These are phyloP conservation scores for Ophiosphaerella herpotricha DNA, from an alignment of 2,329 filamentous ascomycete genomes.

Conservation along the genomic window DNA sequence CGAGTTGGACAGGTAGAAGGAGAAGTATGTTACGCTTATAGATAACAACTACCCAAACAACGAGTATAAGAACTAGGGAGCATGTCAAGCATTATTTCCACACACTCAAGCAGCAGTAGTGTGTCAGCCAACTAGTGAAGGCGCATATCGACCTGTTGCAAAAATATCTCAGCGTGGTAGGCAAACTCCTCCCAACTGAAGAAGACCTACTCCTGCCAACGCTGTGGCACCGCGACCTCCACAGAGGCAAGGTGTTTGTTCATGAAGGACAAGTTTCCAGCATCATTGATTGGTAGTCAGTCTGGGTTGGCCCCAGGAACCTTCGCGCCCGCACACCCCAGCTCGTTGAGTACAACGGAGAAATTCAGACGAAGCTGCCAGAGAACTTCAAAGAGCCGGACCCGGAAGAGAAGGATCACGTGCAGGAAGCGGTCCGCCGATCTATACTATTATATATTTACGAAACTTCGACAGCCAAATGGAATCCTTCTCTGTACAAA, in stretches of 20 bases:
- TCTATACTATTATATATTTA: constrained; percentile 34
- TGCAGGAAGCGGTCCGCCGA: constrained; percentile 29
- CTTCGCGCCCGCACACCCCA: constrained; percentile 29
- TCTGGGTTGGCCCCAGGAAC: constrained; percentile 33
- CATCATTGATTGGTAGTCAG: constrained; percentile 52
- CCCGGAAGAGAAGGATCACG: constrained; percentile 30
- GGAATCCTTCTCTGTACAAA: constrained; percentile 30
- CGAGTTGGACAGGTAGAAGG: constrained; percentile 10
- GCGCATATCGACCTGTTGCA: constrained; percentile 40
- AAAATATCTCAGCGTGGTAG: constrained; percentile 37
- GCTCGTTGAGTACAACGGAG: constrained; percentile 35
- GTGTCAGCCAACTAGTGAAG: constrained; percentile 2
- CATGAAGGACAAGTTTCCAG: constrained; percentile 41
- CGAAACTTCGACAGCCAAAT: constrained; percentile 31
- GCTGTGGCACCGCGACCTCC: constrained; percentile 50
- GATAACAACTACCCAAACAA: constrained; percentile 12
- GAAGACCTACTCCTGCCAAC: constrained; percentile 26
- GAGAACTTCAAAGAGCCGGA: constrained; percentile 25
- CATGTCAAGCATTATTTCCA: constrained; percentile 18
- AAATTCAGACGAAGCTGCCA: constrained; percentile 32
- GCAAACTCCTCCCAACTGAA: constrained; percentile 32
- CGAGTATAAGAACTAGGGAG: constrained; percentile 14
- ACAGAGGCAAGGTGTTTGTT: constrained; percentile 48
- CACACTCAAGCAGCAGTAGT: constrained; percentile 14
- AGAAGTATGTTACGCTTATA: constrained; percentile 11